phyloP scores from a whole-genome alignment of 139 green algal genomes.

The Micractinium sp. region DNA sequence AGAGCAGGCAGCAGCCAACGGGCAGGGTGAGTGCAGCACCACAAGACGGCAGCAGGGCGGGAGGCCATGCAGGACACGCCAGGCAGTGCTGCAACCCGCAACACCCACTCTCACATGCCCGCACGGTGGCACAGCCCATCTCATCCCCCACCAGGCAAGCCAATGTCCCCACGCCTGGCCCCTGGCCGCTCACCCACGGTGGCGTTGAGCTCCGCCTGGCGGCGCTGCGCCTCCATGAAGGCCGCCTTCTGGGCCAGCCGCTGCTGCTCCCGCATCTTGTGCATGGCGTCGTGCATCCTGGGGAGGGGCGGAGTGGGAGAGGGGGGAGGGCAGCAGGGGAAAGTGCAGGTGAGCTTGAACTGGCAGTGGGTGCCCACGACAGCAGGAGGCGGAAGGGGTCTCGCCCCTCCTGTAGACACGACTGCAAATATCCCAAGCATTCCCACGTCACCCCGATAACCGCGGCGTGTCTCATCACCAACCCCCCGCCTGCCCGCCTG shows the following conservation, averaged over 20 bases:
- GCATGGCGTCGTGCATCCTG: slow-evolving; percentile 6
- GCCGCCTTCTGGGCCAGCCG: slow-evolving; percentile 18
- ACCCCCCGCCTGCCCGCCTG: neutral
- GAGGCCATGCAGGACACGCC: too few species aligned
- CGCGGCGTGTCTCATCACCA: neutral
- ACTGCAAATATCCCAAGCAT: too few species aligned
- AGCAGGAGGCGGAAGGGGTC: too few species aligned
- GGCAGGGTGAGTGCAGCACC: neutral
- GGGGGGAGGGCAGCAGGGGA: neutral
- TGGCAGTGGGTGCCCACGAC: neutral
- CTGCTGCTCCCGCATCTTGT: slow-evolving; percentile 2
- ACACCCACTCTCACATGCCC: too few species aligned
- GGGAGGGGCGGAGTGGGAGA: neutral
- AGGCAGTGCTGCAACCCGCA: neutral
- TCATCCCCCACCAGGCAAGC: neutral
- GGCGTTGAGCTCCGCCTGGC: slow-evolving; percentile 29
- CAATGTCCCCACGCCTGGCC: neutral
- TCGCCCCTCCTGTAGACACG: too few species aligned
- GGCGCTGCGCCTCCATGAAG: slow-evolving; percentile 21
- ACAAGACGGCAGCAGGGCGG: neutral
- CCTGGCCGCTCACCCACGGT: neutral
- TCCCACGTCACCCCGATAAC: too few species aligned
- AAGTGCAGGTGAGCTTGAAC: neutral
- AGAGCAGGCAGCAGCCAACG: neutral
- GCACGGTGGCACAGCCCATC: neutral